phyloP scores from a whole-genome alignment of 2,329 filamentous ascomycete species.

The Aureobasidium leucospermi region DNA sequence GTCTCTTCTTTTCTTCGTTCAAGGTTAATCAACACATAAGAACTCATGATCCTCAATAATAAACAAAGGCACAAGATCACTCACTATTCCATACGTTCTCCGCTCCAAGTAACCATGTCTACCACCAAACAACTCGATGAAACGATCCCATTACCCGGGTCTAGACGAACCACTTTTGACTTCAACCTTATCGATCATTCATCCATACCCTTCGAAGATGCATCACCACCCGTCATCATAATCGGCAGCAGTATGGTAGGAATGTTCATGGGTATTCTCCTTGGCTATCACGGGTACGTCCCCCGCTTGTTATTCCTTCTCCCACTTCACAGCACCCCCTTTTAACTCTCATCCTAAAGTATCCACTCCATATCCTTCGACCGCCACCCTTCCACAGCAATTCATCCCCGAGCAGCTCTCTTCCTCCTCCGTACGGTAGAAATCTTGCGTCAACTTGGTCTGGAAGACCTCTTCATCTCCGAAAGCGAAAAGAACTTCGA shows the following conservation, averaged over 20 bases:
- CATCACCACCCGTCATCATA: conserved; percentile 18
- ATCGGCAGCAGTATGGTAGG: conserved; percentile 21
- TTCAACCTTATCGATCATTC: not conserved
- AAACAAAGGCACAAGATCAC: no score
- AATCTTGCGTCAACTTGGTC: conserved; percentile 20
- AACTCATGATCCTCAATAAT: no score
- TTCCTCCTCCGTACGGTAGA: conserved; percentile 21
- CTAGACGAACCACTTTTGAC: not conserved
- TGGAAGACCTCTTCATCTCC: conserved; percentile 19
- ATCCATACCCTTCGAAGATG: not conserved
- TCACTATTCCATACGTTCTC: no score
- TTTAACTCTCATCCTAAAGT: not conserved
- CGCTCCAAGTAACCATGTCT: not conserved
- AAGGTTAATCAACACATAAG: no score
- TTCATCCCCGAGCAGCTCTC: conserved; percentile 21
- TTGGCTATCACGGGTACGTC: conserved; percentile 18
- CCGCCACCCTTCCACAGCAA: conserved; percentile 20
- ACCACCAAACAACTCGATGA: conserved; percentile 7
- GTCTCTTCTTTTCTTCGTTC: no score
- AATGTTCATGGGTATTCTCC: conserved; percentile 19
- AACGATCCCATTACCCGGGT: conserved; percentile 5
- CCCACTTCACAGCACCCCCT: no score
- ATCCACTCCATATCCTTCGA: conserved; percentile 16
- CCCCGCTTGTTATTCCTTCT: not conserved
- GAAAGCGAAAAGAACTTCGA: conserved; percentile 20